These are phyloP conservation scores for Pseudozyma pruni DNA, from an alignment of 1,284 basidiomycete species.

Conservation along the genomic window DNA sequence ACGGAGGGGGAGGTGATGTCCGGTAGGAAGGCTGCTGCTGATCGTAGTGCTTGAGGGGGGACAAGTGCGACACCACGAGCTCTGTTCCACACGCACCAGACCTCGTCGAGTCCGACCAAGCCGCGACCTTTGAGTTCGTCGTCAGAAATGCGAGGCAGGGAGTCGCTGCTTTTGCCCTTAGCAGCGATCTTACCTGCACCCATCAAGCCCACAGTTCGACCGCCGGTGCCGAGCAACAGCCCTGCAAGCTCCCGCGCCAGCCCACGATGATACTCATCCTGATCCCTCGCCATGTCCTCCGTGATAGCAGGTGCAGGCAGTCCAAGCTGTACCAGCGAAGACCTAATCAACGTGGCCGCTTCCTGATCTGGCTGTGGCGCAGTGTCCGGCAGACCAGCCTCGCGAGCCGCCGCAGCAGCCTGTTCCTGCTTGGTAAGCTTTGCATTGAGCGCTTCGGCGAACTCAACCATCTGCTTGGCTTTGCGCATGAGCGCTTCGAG, in stretches of 20 bases:
- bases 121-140: conserved; percentile 36
- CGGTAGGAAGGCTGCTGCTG: conserved; percentile 78
- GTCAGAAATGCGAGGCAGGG: conserved; percentile 17
- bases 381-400: conserved; percentile 21
- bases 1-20: conserved; percentile 78
- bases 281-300: conserved; percentile 86
- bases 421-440: conserved; percentile 76
- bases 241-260: conserved; percentile 84
- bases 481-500: conserved; percentile 90
- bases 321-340: conserved; percentile 87
- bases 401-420: conserved; percentile 34
- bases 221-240: conserved; percentile 74
- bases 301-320: conserved; percentile 85
- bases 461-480: conserved; percentile 87
- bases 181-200: conserved; percentile 65
- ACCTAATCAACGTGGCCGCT: conserved; percentile 73
- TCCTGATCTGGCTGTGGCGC: conserved; percentile 71
- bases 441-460: conserved; percentile 87
- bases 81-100: conserved; percentile 97
- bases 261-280: conserved; percentile 81
- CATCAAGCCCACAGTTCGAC: conserved; percentile 66
- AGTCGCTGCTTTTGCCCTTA: conserved; percentile 49
- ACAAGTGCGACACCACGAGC: conserved; percentile 88
- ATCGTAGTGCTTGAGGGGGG: conserved; percentile 83
- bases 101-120: conserved; percentile 87